Percentiles rank a stretch among this genome's conserved stretches.
phyloP scores from a whole-genome alignment of 2,329 filamentous ascomycete species.

The Pyricularia sp. region DNA sequence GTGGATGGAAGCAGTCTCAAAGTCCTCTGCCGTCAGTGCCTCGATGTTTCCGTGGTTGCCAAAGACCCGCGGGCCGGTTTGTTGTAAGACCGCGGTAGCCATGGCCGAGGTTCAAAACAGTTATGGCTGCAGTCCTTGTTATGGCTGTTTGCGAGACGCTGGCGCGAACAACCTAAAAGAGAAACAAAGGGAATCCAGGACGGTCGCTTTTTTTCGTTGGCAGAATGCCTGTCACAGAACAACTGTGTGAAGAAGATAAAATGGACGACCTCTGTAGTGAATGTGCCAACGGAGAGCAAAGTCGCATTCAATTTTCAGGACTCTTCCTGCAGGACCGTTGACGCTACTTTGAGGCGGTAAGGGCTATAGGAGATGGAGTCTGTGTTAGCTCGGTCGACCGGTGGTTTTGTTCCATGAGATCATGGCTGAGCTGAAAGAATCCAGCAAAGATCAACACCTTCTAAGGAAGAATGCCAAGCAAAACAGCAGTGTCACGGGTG shows the following conservation, averaged over 20 bases:
- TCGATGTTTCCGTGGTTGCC: conserved; percentile 8
- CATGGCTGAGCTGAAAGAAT: background rate
- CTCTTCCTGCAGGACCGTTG: background rate
- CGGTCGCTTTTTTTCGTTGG: background rate
- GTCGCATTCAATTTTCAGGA: background rate
- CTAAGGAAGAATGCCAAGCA: background rate
- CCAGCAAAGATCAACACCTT: background rate
- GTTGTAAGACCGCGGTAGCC: background rate
- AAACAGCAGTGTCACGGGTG: background rate
- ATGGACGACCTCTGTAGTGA: background rate
- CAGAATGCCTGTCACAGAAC: background rate
- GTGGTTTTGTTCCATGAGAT: background rate
- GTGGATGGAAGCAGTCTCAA: conserved; percentile 58
- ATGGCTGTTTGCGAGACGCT: no score
- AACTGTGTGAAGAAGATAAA: background rate
- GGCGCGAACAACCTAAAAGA: no score
- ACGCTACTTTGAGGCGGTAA: background rate
- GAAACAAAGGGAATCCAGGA: background rate
- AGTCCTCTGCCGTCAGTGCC: conserved; percentile 39
- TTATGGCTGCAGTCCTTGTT: background rate
- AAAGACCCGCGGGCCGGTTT: background rate
- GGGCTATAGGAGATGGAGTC: background rate
- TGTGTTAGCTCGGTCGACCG: background rate
- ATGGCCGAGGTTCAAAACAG: background rate
- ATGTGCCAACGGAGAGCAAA: background rate